phyloP scores from a whole-genome alignment of 116 monocot genomes.

The Thalassia testudinum region DNA sequence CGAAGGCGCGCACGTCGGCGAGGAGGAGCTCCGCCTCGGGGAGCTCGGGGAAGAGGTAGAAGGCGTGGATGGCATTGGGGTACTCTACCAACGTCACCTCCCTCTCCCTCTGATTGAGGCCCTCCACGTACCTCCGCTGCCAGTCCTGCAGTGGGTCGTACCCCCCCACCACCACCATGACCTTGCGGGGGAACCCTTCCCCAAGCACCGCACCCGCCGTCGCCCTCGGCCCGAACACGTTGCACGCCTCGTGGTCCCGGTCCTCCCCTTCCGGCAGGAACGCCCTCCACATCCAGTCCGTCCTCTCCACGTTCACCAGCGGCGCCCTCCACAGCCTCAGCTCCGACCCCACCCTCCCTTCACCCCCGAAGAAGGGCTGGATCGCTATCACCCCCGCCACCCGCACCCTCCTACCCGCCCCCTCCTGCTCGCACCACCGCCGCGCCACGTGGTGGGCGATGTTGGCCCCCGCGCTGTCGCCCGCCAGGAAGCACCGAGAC shows the following conservation, averaged over 20 bases:
- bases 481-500: slow-evolving; percentile 34
- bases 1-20: no score
- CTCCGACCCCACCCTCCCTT: slow-evolving; percentile 41
- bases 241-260: slow-evolving; percentile 32
- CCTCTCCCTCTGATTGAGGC: slow-evolving; percentile 28
- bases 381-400: slow-evolving; percentile 25
- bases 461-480: slow-evolving; percentile 81
- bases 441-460: slow-evolving; percentile 51
- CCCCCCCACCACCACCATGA: slow-evolving; percentile 44
- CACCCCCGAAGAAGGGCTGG: slow-evolving; percentile 73
- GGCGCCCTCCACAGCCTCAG: slow-evolving; percentile 25
- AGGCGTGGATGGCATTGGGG: slow-evolving; percentile 37
- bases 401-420: not conserved
- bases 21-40: slow-evolving; percentile 9
- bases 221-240: slow-evolving; percentile 6
- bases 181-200: slow-evolving; percentile 10
- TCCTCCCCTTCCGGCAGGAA: slow-evolving; percentile 49
- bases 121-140: slow-evolving; percentile 41
- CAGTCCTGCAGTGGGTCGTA: slow-evolving; percentile 57
- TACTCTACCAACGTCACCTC: slow-evolving; percentile 34
- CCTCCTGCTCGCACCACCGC: slow-evolving; percentile 5
- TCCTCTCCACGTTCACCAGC: slow-evolving; percentile 24
- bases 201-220: not conserved
- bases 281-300: slow-evolving; percentile 56
- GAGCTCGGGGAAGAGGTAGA: slow-evolving; percentile 42